Evolutionary conservation across 2,329 filamentous ascomycete genomes (phyloP), one percentile per base, ranked within the genome.

Genomic region (Cercospora zeina): DNA sequence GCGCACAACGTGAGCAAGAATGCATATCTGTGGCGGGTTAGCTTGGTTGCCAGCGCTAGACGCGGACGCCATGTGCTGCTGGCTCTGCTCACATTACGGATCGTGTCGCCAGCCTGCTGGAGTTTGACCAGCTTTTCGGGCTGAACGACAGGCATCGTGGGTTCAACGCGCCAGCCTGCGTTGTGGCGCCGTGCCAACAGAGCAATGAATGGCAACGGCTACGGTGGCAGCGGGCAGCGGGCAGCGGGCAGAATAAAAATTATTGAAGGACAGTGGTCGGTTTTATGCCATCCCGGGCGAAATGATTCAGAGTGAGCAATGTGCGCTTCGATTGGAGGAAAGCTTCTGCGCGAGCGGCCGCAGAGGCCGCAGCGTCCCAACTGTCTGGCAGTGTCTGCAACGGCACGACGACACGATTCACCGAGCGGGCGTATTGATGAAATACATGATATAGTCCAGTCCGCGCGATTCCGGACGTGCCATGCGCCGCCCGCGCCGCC

Each of bases 101-200:
- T 89, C 77, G 93, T 90, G 68, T 93, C 87, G 70, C 92, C 86
- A 75, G 93, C 89, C 76, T 87, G 86, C 82, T 99, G 95, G 70
- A 99, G 87, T 77, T 87, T 86, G 70, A 95, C 89, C 73, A 99
- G 86, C 82, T 96, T 93, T 70, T 97, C 91, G 67, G 93, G 87
- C 67, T 86, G 89, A 69, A 99, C 91, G 68, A 97, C 88, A 68
- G 95, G 93, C 95, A 99, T 99, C 63, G 73, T 68, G 39, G 8
- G 11, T 10, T 11, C 13, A 19, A 30, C 9, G 53, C 4, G 10
- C 49, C 49, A 51, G 45, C 42, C 42, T 34, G 21, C 21, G 34
- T 9, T 36, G 42, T 19, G 51, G 51, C 19, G 59, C 54, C 45
- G 53, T 57, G 58, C 42, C 37, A 53, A 59, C 55, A 21, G 34